A percentile compares a stretch with the other conserved stretches of the same genome.
Conservation (phyloP, 441 rosid species). For the Gossypium trilobum region DNA sequence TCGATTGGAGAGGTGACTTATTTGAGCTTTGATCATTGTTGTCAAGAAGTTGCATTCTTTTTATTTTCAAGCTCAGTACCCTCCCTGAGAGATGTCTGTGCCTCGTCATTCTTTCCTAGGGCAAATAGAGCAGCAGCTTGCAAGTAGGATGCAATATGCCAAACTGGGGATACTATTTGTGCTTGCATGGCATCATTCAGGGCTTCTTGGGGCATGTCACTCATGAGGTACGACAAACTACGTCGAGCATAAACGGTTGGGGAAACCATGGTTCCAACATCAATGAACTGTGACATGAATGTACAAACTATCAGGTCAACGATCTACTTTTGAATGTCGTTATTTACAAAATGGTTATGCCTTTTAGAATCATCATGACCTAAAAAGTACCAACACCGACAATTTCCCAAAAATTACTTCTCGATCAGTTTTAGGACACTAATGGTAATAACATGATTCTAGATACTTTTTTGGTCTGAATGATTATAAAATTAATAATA, state of each 20-base stretch:
- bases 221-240: slow-evolving; percentile 65
- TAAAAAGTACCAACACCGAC: not conserved
- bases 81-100: slow-evolving; percentile 62
- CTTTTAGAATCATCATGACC: not conserved
- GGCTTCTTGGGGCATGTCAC: slow-evolving; percentile 67
- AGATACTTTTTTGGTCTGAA: not conserved
- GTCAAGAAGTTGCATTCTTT: slow-evolving; percentile 25
- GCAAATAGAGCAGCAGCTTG: slow-evolving; percentile 61
- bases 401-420: not conserved
- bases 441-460: not conserved
- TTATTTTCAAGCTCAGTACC: slow-evolving; percentile 57
- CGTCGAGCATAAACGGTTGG: slow-evolving; percentile 79
- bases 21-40: slow-evolving; percentile 14
- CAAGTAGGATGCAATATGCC: slow-evolving; percentile 78
- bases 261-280: slow-evolving; percentile 56
- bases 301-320: not conserved
- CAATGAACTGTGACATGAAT: slow-evolving; percentile 43
- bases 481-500: not conserved
- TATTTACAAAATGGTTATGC: not conserved
- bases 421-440: not conserved
- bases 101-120: slow-evolving; percentile 65
- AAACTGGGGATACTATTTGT: slow-evolving; percentile 61
- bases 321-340: not conserved
- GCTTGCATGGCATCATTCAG: slow-evolving; percentile 74
- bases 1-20: not conserved